These are phyloP conservation scores for Phytophthora pseudosyringae DNA, from an alignment of 352 stramenopile genomes.

Conservation along the genomic window DNA sequence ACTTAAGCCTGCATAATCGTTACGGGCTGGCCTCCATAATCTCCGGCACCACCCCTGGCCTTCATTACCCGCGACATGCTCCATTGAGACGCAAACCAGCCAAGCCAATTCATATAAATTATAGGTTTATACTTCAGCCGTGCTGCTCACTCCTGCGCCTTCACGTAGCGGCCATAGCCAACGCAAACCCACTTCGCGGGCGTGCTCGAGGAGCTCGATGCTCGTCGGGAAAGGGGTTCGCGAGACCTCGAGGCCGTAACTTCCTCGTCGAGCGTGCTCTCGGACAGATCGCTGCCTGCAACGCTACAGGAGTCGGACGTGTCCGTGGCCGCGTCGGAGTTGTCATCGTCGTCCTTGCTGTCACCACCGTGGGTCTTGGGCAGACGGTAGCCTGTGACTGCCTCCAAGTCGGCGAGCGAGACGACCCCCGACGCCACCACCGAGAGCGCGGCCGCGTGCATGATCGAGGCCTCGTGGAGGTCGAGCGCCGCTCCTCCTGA, in stretches of 20 bases:
- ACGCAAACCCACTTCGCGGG: constrained; percentile 32
- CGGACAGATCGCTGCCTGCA: constrained; percentile 20
- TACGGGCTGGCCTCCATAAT: background rate
- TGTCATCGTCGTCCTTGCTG: constrained; percentile 30
- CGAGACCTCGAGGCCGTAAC: background rate
- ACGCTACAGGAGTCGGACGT: constrained; percentile 32
- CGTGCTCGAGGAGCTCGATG: constrained; percentile 6
- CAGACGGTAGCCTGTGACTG: constrained; percentile 29
- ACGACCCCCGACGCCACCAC: constrained; percentile 35
- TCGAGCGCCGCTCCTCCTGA: constrained; percentile 1
- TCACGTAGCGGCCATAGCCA: constrained; percentile 40
- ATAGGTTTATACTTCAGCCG: background rate
- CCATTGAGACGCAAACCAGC: background rate
- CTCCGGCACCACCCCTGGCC: background rate
- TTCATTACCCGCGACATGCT: background rate
- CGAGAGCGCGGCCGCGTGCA: constrained; percentile 32
- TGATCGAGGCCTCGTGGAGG: constrained; percentile 26
- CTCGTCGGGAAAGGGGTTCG: background rate
- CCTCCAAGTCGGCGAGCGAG: constrained; percentile 37
- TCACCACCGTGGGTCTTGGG: constrained; percentile 13
- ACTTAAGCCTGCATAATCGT: background rate
- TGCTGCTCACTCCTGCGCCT: constrained; percentile 9
- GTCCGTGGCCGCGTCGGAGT: constrained; percentile 31
- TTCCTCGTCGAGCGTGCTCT: constrained; percentile 10
- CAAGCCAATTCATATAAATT: constrained; percentile 26